Evolutionary conservation across 2,329 filamentous ascomycete species (phyloP).

Genomic region (Fusarium cyanostomum): DNA sequence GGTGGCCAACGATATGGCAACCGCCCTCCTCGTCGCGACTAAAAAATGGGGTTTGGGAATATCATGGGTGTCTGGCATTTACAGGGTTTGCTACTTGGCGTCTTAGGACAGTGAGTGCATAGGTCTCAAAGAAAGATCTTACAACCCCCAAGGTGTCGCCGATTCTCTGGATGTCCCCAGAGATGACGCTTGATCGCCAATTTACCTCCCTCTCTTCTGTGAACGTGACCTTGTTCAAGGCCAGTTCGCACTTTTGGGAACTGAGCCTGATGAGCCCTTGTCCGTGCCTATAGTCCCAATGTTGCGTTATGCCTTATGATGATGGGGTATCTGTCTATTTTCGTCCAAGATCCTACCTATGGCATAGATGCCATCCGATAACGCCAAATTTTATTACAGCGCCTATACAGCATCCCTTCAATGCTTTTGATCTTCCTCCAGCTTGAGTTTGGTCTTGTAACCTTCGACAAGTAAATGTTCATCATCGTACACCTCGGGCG

Average conservation of each 20-base stretch:
- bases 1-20: constrained; percentile 78
- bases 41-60: constrained; percentile 48
- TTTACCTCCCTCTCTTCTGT: constrained; percentile 44
- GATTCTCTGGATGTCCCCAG: constrained; percentile 70
- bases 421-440: constrained; percentile 17
- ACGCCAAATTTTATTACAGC: constrained; percentile 27
- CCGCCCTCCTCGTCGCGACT: constrained; percentile 58
- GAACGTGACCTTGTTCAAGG: constrained; percentile 42
- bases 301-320: not conserved
- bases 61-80: constrained; percentile 56
- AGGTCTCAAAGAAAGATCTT: constrained; percentile 70
- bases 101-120: constrained; percentile 66
- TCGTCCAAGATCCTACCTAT: constrained; percentile 8
- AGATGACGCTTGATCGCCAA: constrained; percentile 96
- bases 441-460: constrained; percentile 53
- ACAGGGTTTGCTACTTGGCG: constrained; percentile 60
- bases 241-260: constrained; percentile 29
- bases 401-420: not conserved
- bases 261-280: constrained; percentile 16
- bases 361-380: constrained; percentile 17
- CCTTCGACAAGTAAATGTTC: constrained; percentile 61
- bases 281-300: not conserved
- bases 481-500: constrained; percentile 48
- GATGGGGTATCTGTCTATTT: constrained; percentile 30
- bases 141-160: constrained; percentile 84